phyloP scores from a whole-genome alignment of 2,329 filamentous ascomycete genomes.

The Botryotinia calthae region DNA sequence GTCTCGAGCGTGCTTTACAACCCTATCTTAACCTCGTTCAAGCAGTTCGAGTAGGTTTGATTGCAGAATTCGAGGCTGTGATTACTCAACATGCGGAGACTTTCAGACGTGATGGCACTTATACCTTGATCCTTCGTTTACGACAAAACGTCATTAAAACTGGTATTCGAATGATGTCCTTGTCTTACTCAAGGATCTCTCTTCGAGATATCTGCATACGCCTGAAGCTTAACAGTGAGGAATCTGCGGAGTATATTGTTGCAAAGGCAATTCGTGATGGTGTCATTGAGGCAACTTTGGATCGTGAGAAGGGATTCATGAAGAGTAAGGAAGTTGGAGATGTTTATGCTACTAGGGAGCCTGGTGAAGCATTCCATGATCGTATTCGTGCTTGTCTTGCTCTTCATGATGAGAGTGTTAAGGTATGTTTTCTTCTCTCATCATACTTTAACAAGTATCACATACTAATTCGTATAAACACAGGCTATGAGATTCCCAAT shows the following conservation, averaged over 20 bases:
- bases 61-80: slow-evolving; percentile 87
- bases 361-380: slow-evolving; percentile 95
- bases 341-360: slow-evolving; percentile 92
- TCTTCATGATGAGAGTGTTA: slow-evolving; percentile 96
- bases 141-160: slow-evolving; percentile 99
- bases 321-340: slow-evolving; percentile 97
- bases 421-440: slow-evolving; percentile 55
- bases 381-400: slow-evolving; percentile 88
- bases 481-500: slow-evolving; percentile 98
- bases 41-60: slow-evolving; percentile 91
- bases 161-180: slow-evolving; percentile 97
- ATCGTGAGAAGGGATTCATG: slow-evolving; percentile 95
- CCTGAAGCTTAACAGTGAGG: slow-evolving; percentile 87
- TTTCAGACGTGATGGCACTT: slow-evolving; percentile 92
- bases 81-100: slow-evolving; percentile 77
- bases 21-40: slow-evolving; percentile 94
- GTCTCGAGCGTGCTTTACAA: slow-evolving; percentile 80
- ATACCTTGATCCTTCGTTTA: slow-evolving; percentile 89
- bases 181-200: slow-evolving; percentile 96
- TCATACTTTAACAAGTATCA: background rate
- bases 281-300: slow-evolving; percentile 91
- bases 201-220: slow-evolving; percentile 96
- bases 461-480: slow-evolving; percentile 9
- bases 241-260: slow-evolving; percentile 98
- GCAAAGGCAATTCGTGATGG: slow-evolving; percentile 97